Conservation (phyloP, 2,329 filamentous ascomycete species). For the Trichoderma sp. region DNA sequence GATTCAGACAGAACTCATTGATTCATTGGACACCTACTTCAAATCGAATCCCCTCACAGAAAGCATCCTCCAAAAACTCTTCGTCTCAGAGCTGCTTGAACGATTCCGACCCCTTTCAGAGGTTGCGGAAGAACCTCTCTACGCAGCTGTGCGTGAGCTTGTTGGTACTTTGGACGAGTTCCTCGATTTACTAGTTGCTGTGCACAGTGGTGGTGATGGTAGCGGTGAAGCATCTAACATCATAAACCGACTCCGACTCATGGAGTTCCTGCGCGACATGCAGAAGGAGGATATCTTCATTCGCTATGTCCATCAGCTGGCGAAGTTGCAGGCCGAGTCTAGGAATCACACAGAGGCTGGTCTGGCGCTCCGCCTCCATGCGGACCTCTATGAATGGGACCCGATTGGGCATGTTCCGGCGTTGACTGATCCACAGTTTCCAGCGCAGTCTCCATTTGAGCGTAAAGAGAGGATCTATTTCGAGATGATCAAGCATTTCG, state of each 20-base stretch:
- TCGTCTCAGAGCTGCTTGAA: constrained; percentile 79
- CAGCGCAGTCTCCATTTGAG: constrained; percentile 83
- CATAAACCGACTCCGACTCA: constrained; percentile 83
- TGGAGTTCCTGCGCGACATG: constrained; percentile 97
- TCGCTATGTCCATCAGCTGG: constrained; percentile 90
- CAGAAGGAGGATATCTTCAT: constrained; percentile 97
- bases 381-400: constrained; percentile 92
- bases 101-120: constrained; percentile 72
- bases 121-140: constrained; percentile 68
- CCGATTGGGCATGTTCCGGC: constrained; percentile 63
- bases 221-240: constrained; percentile 75
- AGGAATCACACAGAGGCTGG: constrained; percentile 85
- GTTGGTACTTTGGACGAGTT: constrained; percentile 86
- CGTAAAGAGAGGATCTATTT: constrained; percentile 91
- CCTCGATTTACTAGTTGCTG: constrained; percentile 83
- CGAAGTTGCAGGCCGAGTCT: constrained; percentile 70
- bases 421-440: constrained; percentile 72
- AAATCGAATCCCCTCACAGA: constrained; percentile 86
- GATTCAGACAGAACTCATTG: constrained; percentile 95
- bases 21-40: constrained; percentile 85
- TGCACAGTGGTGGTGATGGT: constrained; percentile 73
- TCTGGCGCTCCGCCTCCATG: constrained; percentile 83
- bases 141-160: constrained; percentile 72
- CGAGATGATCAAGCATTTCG: constrained; percentile 90
- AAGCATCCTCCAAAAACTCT: constrained; percentile 86